Conservation (phyloP, 1,284 basidiomycete genomes). For the Pisolithus thermaeus region DNA sequence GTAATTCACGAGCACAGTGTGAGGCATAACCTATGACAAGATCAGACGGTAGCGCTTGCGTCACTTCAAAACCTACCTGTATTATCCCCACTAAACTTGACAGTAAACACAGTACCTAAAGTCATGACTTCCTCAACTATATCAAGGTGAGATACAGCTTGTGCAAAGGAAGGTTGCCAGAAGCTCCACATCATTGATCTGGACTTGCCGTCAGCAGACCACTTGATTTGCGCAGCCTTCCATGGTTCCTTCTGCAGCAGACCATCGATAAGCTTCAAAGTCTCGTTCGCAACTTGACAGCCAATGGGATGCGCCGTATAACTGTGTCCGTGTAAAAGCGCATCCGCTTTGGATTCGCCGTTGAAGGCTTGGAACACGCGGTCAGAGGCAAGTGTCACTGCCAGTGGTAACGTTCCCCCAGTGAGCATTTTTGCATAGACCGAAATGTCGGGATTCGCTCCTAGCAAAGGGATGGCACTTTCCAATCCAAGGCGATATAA, state of each 20-base stretch:
- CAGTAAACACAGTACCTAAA: slow-evolving; percentile 81
- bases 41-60: slow-evolving; percentile 2
- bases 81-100: slow-evolving; percentile 64
- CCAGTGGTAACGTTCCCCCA: slow-evolving; percentile 86
- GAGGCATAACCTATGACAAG: slow-evolving; percentile 70
- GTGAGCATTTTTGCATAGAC: slow-evolving; percentile 94
- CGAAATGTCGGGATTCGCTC: slow-evolving; percentile 77
- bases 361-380: slow-evolving; percentile 80
- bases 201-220: slow-evolving; percentile 19
- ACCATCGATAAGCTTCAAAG: slow-evolving; percentile 62
- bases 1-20: slow-evolving; percentile 56
- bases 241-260: slow-evolving; percentile 41
- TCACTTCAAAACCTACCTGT: slow-evolving; percentile 39
- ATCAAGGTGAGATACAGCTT: slow-evolving; percentile 50
- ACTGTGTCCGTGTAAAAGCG: slow-evolving; percentile 91
- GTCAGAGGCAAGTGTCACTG: slow-evolving; percentile 77
- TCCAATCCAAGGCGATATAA: slow-evolving; percentile 81
- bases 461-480: slow-evolving; percentile 62
- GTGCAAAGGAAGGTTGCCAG: slow-evolving; percentile 77
- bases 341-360: slow-evolving; percentile 73
- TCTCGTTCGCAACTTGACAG: slow-evolving; percentile 84
- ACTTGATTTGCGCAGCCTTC: slow-evolving; percentile 29
- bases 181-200: slow-evolving; percentile 68
- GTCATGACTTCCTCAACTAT: slow-evolving; percentile 77
- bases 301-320: slow-evolving; percentile 93